Evolutionary conservation across 352 stramenopile genomes (phyloP), one percentile per base, ranked within the genome.

Genomic region (Phytophthora boehmeriae): DNA sequence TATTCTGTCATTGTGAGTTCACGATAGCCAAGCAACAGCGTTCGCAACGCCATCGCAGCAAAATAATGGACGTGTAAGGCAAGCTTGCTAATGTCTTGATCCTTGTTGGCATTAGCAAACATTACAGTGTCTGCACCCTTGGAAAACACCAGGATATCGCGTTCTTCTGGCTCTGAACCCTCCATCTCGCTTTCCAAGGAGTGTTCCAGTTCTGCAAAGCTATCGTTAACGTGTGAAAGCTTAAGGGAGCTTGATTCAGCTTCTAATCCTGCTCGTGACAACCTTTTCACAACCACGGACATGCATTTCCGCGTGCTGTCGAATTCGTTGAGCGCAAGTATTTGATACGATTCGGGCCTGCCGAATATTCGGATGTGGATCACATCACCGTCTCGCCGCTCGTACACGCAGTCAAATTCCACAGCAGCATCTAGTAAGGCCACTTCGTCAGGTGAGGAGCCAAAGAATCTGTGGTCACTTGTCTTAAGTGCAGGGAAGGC

Each of bases 121-220:
- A 97, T 97, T 5, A 96, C 72, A 0, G 85, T 96, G 59, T 97
- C 91, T 10, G 90, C 86, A 8, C 91, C 91, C 66, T 97, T 97
- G 14, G 77, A 90, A 42, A 94, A 96, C 0, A 96, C 71, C 2
- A 91, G 72, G 14, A 95, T 80, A 4, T 89, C 81, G 14, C 86
- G 75, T 0, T 83, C 61, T 36, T 79, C 51, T 1, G 63, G 49
- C 16, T 80, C 61, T 0, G 4, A 64, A 1, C 64, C 66, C n/a
- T 79, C 51, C 0, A 76, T 41, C 16, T 80, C 60, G 1, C 28
- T 32, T 14, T 64, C 53, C 9, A 70, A 50, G 0, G 71, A 58
- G 1, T 45, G 51, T n/a, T 82, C 66, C 2, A 79, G 39, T 25
- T 82, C 72, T 0, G 43, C 47, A 2, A 73, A 62, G 19, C 35